Conservation (phyloP, 257 asterid genomes). For the Solanum acaule region DNA sequence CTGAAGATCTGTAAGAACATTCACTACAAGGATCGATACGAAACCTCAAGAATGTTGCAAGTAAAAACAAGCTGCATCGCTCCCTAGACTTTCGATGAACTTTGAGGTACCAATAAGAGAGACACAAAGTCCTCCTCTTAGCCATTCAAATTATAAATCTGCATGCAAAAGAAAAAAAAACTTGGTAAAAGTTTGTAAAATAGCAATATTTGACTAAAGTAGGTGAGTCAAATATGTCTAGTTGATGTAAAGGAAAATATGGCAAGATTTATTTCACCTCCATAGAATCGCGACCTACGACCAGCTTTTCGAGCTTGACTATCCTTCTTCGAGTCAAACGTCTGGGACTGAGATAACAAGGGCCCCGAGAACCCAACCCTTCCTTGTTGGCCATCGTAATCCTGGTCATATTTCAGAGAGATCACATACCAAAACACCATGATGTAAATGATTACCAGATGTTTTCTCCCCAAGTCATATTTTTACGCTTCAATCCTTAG, state of each 20-base stretch:
- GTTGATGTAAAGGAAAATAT: not conserved
- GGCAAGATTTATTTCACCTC: conserved; percentile 27
- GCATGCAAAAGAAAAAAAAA: not conserved
- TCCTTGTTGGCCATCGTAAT: conserved; percentile 21
- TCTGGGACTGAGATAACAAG: conserved; percentile 22
- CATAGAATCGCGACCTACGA: conserved; percentile 57
- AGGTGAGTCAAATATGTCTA: not conserved
- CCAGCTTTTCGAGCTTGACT: conserved; percentile 20
- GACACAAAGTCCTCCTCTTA: not conserved
- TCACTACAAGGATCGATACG: not conserved
- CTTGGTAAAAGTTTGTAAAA: not conserved
- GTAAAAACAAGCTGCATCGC: not conserved
- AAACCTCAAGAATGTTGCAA: not conserved
- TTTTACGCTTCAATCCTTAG: not conserved
- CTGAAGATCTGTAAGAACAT: not conserved
- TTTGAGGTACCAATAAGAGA: not conserved
- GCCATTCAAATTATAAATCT: not conserved
- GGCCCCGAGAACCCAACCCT: conserved; percentile 53
- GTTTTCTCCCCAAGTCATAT: not conserved
- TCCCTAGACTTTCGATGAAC: not conserved
- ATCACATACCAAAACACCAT: not conserved
- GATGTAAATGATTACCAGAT: not conserved
- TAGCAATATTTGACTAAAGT: not conserved
- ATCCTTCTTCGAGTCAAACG: conserved; percentile 14
- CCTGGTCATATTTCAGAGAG: conserved; percentile 23